phyloP scores from a whole-genome alignment of 805 yeast species.

The Starmerella davenportii region DNA sequence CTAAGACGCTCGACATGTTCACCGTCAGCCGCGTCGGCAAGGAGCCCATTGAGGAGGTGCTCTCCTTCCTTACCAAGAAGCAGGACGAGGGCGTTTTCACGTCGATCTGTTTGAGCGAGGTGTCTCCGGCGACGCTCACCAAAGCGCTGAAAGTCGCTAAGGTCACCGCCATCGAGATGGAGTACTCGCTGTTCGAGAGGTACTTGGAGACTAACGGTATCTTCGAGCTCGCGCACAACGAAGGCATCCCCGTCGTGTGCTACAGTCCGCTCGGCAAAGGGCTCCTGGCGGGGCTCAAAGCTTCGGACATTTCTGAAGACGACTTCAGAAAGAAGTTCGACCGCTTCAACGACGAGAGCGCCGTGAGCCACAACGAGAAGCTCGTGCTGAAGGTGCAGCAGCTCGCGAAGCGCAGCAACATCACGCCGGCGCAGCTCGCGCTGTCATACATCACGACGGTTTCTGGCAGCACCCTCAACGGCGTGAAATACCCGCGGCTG shows the following conservation, averaged over 20 bases:
- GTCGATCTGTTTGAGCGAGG: slow-evolving; percentile 59
- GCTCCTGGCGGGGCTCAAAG: slow-evolving; percentile 42
- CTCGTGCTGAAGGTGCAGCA: slow-evolving; percentile 34
- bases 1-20: slow-evolving; percentile 32
- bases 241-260: slow-evolving; percentile 48
- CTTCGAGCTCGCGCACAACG: slow-evolving; percentile 37
- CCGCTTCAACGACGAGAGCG: slow-evolving; percentile 38
- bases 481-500: slow-evolving; percentile 31
- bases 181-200: slow-evolving; percentile 52
- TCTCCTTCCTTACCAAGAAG: slow-evolving; percentile 31
- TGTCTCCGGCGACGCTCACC: slow-evolving; percentile 39
- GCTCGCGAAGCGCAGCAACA: slow-evolving; percentile 30
- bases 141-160: slow-evolving; percentile 40
- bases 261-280: slow-evolving; percentile 80
- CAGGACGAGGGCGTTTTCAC: slow-evolving; percentile 20
- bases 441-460: slow-evolving; percentile 44
- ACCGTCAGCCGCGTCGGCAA: slow-evolving; percentile 53
- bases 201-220: slow-evolving; percentile 48
- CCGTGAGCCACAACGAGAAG: slow-evolving; percentile 34
- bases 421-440: slow-evolving; percentile 49
- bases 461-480: slow-evolving; percentile 13
- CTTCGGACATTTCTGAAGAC: slow-evolving; percentile 34
- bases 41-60: slow-evolving; percentile 41
- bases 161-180: slow-evolving; percentile 57
- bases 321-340: slow-evolving; percentile 38